Conservation (phyloP, 2,329 filamentous ascomycete genomes). For the Bipolaris cookei region DNA sequence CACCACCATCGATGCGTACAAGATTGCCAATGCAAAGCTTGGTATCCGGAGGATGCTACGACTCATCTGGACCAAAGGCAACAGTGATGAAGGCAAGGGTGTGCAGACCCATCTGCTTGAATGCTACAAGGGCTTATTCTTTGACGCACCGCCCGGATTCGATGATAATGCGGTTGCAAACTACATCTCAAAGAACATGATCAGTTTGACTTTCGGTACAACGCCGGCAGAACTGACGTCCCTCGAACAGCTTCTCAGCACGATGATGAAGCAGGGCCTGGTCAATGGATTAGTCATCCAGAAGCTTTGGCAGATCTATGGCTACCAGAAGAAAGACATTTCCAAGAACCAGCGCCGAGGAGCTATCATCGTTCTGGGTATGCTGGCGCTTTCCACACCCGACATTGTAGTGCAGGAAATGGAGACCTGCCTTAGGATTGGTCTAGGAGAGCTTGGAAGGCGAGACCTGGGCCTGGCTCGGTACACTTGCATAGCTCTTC, state of each 20-base stretch:
- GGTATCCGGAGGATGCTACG: constrained; percentile 96
- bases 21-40: constrained; percentile 88
- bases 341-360: constrained; percentile 89
- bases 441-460: constrained; percentile 79
- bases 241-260: constrained; percentile 89
- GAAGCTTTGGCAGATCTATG: constrained; percentile 98
- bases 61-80: constrained; percentile 98
- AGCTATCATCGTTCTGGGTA: constrained; percentile 93
- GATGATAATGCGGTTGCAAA: constrained; percentile 89
- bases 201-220: constrained; percentile 94
- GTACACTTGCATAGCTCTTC: constrained; percentile 91
- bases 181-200: constrained; percentile 98
- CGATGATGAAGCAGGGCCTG: constrained; percentile 94
- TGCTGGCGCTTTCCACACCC: constrained; percentile 91
- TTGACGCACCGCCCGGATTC: constrained; percentile 90
- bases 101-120: constrained; percentile 97
- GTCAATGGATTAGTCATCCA: constrained; percentile 84
- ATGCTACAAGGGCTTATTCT: constrained; percentile 94
- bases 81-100: constrained; percentile 98
- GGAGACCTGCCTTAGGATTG: constrained; percentile 90
- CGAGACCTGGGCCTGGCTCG: constrained; percentile 88
- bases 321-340: constrained; percentile 86
- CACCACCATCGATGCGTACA: constrained; percentile 92
- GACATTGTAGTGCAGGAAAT: constrained; percentile 95
- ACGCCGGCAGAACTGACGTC: constrained; percentile 95